Base-by-base conservation (phyloP, 2,329 filamentous ascomycete species). In the Sclerotinia glacialis region DNA sequence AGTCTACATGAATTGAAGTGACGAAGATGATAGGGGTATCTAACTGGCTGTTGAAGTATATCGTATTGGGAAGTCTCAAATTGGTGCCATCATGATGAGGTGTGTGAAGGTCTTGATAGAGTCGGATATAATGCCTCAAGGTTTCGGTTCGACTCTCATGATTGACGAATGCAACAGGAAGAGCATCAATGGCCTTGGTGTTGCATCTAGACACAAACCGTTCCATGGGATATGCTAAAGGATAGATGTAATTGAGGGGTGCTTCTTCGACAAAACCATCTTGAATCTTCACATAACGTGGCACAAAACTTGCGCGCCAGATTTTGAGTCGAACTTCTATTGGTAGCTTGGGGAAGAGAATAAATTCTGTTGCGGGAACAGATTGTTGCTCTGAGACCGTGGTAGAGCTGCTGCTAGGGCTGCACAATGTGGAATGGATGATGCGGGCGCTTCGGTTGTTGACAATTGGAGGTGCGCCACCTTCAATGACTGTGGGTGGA, bases 171-270 rank as follows among this genome's bases (percentile, higher is more conserved):
- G 44, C 58, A 2, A 40, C 12, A 0, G 53, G 53, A 2, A 55
- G 0, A 1, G 46, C 8, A 9, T 11, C 21, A 9, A 49, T 23
- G 46, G 46, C n/a, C 8, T 16, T 42, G 9, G 16, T 7, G 14
- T 8, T 16, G 11, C 40, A 42, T 14, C 7, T 14, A 50, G 5
- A 50, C 2, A 9, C 14, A 16, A 1, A 8, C 12, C 23, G 23
- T 1, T 18, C 14, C 6, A 18, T 18, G 0, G 47, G 47, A 18
- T 28, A 8, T 4, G 18, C 18, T 0, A 5, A 3, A 1, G 23
- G 49, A 52, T 28, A 16, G 1, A 16, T 23, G 11, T 28, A 2
- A 5, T 3, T 8, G 1, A 5, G 8, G 16, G 47, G 47, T 16
- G 23, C 4, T 16, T 2, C 2, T 34, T 18, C 8, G 8, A 26